Conservation (phyloP, 192 early-diverging fungal genomes). For the Spizellomyces punctatus region DNA sequence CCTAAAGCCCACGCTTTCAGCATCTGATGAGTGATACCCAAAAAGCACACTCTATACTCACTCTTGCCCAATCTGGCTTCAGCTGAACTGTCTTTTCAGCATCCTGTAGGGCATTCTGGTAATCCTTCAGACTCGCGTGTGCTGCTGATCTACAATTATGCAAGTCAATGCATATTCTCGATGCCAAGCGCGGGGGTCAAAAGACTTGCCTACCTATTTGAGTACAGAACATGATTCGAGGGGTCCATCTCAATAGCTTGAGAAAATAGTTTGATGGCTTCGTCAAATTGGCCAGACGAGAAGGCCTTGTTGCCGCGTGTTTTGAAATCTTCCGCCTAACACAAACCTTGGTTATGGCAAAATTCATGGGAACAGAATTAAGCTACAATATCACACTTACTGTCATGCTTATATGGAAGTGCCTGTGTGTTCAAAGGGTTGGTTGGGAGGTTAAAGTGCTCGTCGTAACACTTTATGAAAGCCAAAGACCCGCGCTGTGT, state of each 20-base stretch:
- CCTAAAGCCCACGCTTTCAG: slow-evolving; percentile 27
- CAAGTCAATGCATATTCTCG: neutral
- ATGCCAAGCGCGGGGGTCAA: neutral
- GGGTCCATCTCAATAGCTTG: slow-evolving; percentile 86
- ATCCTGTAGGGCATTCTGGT: slow-evolving; percentile 75
- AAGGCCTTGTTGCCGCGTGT: slow-evolving; percentile 85
- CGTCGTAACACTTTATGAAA: no score
- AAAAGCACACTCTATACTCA: slow-evolving; percentile 9
- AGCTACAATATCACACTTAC: neutral
- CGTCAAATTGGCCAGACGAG: slow-evolving; percentile 70
- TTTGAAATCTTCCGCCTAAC: slow-evolving; percentile 70
- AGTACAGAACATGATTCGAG: slow-evolving; percentile 89
- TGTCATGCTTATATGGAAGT: neutral
- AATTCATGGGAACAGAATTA: no score
- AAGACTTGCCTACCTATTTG: slow-evolving; percentile 62
- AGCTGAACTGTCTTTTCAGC: slow-evolving; percentile 83
- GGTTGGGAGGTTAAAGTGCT: no score
- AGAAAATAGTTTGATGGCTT: slow-evolving; percentile 78
- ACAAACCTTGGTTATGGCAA: neutral
- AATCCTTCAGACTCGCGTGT: slow-evolving; percentile 78
- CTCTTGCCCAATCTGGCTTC: slow-evolving; percentile 85
- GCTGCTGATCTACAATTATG: slow-evolving; percentile 68
- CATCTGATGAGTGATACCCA: neutral
- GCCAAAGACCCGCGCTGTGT: no score
- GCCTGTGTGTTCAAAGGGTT: no score